A percentile compares a stretch with the other conserved stretches of the same genome.
Evolutionary conservation across 2,329 filamentous ascomycete genomes (phyloP).

Genomic region (Epichloe sibirici): DNA sequence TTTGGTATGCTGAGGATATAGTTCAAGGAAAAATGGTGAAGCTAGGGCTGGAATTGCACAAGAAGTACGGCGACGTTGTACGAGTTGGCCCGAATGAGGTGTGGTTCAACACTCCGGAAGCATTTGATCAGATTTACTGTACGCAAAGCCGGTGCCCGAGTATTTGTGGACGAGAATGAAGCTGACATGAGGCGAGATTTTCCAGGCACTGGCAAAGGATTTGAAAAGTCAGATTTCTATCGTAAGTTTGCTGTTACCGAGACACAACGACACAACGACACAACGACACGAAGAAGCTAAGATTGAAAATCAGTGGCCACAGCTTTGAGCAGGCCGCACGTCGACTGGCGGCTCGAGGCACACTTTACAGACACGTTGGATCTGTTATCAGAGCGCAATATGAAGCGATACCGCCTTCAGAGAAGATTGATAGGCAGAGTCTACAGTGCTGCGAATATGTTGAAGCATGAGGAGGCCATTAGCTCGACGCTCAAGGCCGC

Average conservation of each 20-base stretch:
- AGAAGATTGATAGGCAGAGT: conserved; percentile 35
- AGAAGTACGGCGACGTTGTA: conserved; percentile 36
- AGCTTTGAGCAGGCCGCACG: conserved; percentile 5
- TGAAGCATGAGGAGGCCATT: conserved; percentile 28
- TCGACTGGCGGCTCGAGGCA: conserved; percentile 25
- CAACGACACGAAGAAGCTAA: background rate
- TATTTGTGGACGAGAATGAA: background rate
- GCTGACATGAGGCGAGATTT: background rate
- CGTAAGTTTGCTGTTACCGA: conserved; percentile 20
- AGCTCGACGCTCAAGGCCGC: conserved; percentile 26
- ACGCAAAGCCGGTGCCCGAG: conserved; percentile 7
- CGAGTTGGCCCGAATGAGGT: conserved; percentile 41
- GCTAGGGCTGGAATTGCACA: conserved; percentile 32
- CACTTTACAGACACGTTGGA: conserved; percentile 34
- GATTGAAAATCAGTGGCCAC: conserved; percentile 25
- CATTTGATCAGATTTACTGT: conserved; percentile 37
- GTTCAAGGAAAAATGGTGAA: conserved; percentile 29
- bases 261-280: no score
- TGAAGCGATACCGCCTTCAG: conserved; percentile 34
- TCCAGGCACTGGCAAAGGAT: conserved; percentile 33
- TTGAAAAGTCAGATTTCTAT: conserved; percentile 41
- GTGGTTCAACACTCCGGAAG: conserved; percentile 37
- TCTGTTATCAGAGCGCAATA: conserved; percentile 36
- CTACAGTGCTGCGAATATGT: conserved; percentile 31
- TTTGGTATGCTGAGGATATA: conserved; percentile 36